A percentile compares a stretch with the other conserved stretches of the same genome.
Conservation (phyloP, 2,329 filamentous ascomycete species). For the Colletotrichum kahawae region DNA sequence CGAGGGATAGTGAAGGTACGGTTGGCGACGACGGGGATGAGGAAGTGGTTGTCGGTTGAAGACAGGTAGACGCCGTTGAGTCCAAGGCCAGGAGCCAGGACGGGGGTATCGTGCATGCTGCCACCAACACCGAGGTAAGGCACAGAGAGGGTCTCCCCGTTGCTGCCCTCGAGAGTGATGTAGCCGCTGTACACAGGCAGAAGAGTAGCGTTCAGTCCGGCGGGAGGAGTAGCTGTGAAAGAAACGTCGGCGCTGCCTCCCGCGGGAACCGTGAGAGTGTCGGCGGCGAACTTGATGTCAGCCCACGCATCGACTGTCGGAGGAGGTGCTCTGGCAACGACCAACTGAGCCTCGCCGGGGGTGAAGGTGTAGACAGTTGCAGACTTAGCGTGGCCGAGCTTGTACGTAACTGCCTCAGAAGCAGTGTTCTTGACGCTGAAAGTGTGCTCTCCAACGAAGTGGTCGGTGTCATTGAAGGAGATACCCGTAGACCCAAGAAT, state of each 20-base stretch:
- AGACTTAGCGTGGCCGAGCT: constrained; percentile 38
- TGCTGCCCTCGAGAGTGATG: constrained; percentile 42
- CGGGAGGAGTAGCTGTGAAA: constrained; percentile 32
- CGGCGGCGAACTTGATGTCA: constrained; percentile 20
- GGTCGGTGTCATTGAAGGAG: constrained; percentile 49
- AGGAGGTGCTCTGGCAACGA: constrained; percentile 20
- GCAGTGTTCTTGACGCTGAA: constrained; percentile 47
- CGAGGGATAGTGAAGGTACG: constrained; percentile 28
- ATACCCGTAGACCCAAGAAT: constrained; percentile 41
- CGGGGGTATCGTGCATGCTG: constrained; percentile 25
- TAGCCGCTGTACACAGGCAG: constrained; percentile 50
- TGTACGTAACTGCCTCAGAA: constrained; percentile 37
- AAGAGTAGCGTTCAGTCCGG: constrained; percentile 29
- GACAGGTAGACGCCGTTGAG: constrained; percentile 20
- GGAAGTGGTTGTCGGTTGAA: constrained; percentile 13
- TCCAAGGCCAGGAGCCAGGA: constrained; percentile 9
- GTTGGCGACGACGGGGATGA: constrained; percentile 23
- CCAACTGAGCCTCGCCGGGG: constrained; percentile 1
- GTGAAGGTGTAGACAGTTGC: constrained; percentile 43
- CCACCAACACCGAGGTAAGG: constrained; percentile 44
- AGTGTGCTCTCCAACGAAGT: constrained; percentile 37
- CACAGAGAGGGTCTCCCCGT: constrained; percentile 38
- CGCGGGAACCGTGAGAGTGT: constrained; percentile 31
- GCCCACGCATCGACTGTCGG: constrained; percentile 21
- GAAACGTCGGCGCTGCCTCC: constrained; percentile 28